phyloP scores from a whole-genome alignment of 163 green algal species.

The Prototheca cutis region DNA sequence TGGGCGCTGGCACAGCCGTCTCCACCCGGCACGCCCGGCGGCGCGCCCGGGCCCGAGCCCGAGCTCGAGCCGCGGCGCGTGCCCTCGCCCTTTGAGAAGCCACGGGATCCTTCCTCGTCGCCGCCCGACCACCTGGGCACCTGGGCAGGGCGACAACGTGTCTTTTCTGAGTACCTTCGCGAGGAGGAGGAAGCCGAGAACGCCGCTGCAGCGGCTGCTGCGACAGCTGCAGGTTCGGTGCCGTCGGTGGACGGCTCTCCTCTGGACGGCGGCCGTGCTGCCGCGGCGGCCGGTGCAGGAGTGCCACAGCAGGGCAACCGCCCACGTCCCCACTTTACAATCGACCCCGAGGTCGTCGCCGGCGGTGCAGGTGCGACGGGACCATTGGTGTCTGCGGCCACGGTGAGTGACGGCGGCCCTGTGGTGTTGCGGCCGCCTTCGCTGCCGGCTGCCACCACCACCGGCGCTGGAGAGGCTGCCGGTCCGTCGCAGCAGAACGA shows the following conservation, averaged over 20 bases:
- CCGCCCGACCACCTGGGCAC: constrained; percentile 14
- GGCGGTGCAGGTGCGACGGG: not conserved
- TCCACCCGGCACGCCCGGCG: no score
- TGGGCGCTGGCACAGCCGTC: not conserved
- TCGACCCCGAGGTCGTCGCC: not conserved
- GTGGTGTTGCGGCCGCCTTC: not conserved
- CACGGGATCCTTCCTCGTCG: not conserved
- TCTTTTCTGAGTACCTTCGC: constrained; percentile 12
- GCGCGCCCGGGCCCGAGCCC: not conserved
- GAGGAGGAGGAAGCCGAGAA: constrained; percentile 8
- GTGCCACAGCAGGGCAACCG: not conserved
- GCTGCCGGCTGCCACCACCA: not conserved
- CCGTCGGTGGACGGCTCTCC: no score
- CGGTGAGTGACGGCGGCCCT: no score
- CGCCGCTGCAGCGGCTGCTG: not conserved
- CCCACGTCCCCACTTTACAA: not conserved
- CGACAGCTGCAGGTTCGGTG: not conserved
- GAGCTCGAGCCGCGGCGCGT: not conserved
- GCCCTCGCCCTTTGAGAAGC: not conserved
- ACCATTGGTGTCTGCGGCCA: not conserved
- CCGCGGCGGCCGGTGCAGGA: no score
- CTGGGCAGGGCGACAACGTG: constrained; percentile 19
- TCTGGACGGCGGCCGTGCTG: no score
- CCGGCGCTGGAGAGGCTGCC: not conserved
- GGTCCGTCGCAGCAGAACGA: not conserved